phyloP scores from a whole-genome alignment of 2,329 filamentous ascomycete species.

The Aspergillus versicolor region DNA sequence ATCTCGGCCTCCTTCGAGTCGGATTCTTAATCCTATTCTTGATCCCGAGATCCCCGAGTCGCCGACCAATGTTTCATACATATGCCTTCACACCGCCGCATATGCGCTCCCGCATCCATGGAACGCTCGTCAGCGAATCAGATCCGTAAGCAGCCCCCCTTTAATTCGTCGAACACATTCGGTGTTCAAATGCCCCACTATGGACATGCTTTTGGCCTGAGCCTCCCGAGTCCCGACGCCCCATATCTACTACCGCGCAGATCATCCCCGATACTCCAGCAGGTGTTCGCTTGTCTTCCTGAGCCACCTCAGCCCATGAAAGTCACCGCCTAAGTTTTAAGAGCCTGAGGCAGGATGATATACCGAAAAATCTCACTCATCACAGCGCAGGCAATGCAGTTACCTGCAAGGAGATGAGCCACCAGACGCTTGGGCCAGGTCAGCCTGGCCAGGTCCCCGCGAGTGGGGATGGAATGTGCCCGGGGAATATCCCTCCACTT shows the following conservation, averaged over 20 bases:
- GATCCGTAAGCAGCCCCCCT: neutral
- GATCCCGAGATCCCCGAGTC: constrained; percentile 12
- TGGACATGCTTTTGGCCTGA: too few relatives aligned
- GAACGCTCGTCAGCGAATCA: neutral
- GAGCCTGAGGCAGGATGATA: too few relatives aligned
- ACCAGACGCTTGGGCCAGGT: neutral
- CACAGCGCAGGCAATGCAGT: neutral
- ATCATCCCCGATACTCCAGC: neutral
- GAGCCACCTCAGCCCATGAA: neutral
- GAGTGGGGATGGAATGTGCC: neutral
- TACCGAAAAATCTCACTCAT: neutral
- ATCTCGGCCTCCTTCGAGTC: neutral
- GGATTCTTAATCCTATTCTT: neutral
- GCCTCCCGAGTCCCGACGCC: neutral
- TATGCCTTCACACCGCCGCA: neutral
- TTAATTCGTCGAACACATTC: neutral
- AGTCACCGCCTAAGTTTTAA: neutral
- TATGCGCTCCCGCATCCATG: neutral
- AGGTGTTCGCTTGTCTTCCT: neutral
- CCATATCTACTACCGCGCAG: neutral
- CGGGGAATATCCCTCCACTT: neutral
- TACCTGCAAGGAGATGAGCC: neutral
- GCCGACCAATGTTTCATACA: constrained; percentile 6
- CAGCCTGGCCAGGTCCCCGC: neutral
- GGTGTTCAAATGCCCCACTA: too few relatives aligned